phyloP scores from a whole-genome alignment of 2,329 filamentous ascomycete genomes.

The Xenoacremonium recifei region DNA sequence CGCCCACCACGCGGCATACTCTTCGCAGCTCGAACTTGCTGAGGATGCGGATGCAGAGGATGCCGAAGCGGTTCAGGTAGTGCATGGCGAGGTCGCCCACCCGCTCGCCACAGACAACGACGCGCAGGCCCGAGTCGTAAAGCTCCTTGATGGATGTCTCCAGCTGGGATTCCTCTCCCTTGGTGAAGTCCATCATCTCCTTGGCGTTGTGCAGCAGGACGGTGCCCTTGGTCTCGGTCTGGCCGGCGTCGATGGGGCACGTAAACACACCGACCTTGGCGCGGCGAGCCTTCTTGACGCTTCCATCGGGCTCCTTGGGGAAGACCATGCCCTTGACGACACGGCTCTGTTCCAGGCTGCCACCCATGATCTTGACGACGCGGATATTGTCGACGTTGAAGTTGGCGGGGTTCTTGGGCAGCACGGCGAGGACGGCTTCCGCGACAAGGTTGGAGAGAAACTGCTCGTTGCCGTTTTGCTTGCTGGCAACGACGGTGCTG shows the following conservation, averaged over 20 bases:
- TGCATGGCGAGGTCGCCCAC: constrained; percentile 94
- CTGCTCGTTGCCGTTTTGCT: constrained; percentile 93
- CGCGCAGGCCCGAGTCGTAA: constrained; percentile 87
- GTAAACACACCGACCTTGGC: constrained; percentile 97
- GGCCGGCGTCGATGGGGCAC: constrained; percentile 90
- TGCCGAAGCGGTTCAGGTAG: constrained; percentile 96
- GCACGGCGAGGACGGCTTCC: constrained; percentile 78
- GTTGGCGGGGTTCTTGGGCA: constrained; percentile 91
- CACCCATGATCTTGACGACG: constrained; percentile 99
- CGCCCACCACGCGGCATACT: constrained; percentile 92
- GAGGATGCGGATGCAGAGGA: constrained; percentile 92
- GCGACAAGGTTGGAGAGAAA: constrained; percentile 83
- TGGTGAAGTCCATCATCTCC: constrained; percentile 98
- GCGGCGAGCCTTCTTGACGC: constrained; percentile 84
- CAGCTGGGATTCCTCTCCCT: constrained; percentile 90
- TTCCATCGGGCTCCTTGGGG: constrained; percentile 88
- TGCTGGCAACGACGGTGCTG: constrained; percentile 91
- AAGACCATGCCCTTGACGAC: constrained; percentile 99
- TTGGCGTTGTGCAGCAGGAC: constrained; percentile 95
- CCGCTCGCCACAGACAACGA: constrained; percentile 89
- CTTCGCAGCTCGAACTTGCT: constrained; percentile 97
- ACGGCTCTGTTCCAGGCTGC: constrained; percentile 87
- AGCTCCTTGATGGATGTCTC: constrained; percentile 93
- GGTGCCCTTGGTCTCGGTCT: constrained; percentile 98
- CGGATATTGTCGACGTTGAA: constrained; percentile 99